Base-by-base conservation (phyloP, 169 alveolate genomes). In the Miamiensis avidus region DNA sequence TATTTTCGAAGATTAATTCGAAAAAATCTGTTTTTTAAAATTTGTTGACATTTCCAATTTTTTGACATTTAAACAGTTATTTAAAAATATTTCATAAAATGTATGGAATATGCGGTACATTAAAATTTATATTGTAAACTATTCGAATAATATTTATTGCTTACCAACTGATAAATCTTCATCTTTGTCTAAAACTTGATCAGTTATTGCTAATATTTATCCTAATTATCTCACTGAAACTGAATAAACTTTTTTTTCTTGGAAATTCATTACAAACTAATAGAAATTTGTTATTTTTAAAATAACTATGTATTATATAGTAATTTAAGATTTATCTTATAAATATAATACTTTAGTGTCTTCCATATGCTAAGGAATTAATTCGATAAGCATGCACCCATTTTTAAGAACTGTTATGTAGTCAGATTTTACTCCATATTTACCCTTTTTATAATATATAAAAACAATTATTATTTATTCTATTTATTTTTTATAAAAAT, bases 381-480 rank as follows among this genome's bases (percentile, higher is more conserved):
- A 65, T 79, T 79, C 84, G 65, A 72, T 49, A 20, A 79, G 76
- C 84, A 79, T 79, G 49, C 84, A 79, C 25, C 84, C 84, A 31
- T 79, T 79, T 72, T 79, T 79, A 1, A 49, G 64, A 15, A 79
- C 84, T 49, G 75, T 79, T n/a, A 79, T 79, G 29, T 64, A 79
- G 25, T 79, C 84, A 11, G 16, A 34, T 29, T 79, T 79, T 49
- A 64, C 28, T 0, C 76, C 84, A 79, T 79, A 79, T 20, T 79
- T 79, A 29, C 84, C 84, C 84, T 79, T 25, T 29, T 0, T 29
- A 25, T 79, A 28, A 28, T 29, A 0, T 0, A 49, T 78, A 27
- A 20, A 28, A 31, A 49, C 32, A 64, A 33, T 26, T 34, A 4
- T 1, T 34, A 31, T 31, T 16, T 31, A 33, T 4, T 1, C 20